Evolutionary conservation across 345 rosid species (phyloP), one percentile per base, ranked within the genome.

Genomic region (Limnanthes douglasii): DNA sequence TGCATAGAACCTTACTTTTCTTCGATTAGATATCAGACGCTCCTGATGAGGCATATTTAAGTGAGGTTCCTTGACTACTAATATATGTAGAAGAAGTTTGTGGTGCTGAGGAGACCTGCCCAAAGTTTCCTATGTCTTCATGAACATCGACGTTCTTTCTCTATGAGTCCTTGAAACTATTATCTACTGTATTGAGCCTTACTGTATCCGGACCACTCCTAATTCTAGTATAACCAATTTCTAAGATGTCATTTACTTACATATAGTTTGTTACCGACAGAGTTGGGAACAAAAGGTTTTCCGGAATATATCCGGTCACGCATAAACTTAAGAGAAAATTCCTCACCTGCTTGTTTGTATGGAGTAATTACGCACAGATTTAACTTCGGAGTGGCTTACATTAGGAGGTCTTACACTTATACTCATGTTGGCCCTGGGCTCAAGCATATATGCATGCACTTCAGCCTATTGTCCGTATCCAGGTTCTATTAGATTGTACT

Each of bases 281-380:
- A 35, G 41, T 49, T 68, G 27, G 62, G 60, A 34, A 60, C 43
- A 0, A 54, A 52, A 48, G 72, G 64, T 45, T 50, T 69, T 59
- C 45, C 59, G 42, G 81, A 66, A 52, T 50, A 58, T 11, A 72
- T 72, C 32, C 86, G 71, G 38, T 80, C 96, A 31, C 72, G 80
- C 83, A 80, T 69, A 54, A 85, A 85, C 57, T 76, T 93, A 28
- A 85, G 71, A 57, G 94, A 61, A 41, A 86, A 86, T 55, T 86
- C 96, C 63, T 86, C 96, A 6, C 96, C 96, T 17, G n/a, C n/a
- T n/a, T n/a, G 94, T 86, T 48, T 69, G 85, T 46, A 80, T 72
- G 37, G 96, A 86, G 62, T 30, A 80, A 60, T 77, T 72, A 55
- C 21, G 85, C 18, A 69, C 88, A 2, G 83, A 70, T 53, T 71